Evolutionary conservation across 345 rosid genomes (phyloP).

Genomic region (Gossypium australe): DNA sequence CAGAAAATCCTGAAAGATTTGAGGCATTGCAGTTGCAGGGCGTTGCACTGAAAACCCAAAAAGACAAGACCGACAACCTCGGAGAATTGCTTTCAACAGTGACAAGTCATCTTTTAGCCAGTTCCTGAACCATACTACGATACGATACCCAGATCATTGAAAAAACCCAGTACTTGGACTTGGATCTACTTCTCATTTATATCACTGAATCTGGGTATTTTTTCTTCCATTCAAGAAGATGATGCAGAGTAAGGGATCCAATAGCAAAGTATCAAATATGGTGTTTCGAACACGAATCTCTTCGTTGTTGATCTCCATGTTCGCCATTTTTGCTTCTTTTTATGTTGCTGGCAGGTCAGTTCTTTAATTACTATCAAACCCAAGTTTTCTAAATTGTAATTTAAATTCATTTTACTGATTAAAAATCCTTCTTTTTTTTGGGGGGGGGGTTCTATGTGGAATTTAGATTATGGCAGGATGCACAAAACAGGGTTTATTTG

Average conservation of each 20-base stretch:
- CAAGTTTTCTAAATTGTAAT: neutral
- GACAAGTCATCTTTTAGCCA: neutral
- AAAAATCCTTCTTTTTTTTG: neutral
- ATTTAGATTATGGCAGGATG: constrained; percentile 80
- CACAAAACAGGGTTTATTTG: constrained; percentile 69
- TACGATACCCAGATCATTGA: neutral
- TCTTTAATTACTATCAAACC: neutral
- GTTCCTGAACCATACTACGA: neutral
- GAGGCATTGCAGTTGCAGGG: neutral
- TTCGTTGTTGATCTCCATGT: constrained; percentile 60
- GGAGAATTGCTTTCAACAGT: neutral
- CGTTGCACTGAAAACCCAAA: neutral
- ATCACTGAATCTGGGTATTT: neutral
- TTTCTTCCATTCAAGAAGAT: neutral
- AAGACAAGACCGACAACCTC: neutral
- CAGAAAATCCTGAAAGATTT: neutral
- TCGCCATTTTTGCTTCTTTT: constrained; percentile 30
- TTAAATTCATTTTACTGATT: neutral
- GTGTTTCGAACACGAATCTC: constrained; percentile 42
- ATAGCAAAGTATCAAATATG: constrained; percentile 29
- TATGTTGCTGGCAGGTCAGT: constrained; percentile 13
- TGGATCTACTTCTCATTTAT: neutral
- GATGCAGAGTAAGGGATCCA: constrained; percentile 50
- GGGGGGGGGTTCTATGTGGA: neutral
- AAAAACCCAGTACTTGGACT: neutral